These are phyloP conservation scores for Pseudozyma sp. DNA, from an alignment of 1,284 basidiomycete genomes.

Conservation along the genomic window DNA sequence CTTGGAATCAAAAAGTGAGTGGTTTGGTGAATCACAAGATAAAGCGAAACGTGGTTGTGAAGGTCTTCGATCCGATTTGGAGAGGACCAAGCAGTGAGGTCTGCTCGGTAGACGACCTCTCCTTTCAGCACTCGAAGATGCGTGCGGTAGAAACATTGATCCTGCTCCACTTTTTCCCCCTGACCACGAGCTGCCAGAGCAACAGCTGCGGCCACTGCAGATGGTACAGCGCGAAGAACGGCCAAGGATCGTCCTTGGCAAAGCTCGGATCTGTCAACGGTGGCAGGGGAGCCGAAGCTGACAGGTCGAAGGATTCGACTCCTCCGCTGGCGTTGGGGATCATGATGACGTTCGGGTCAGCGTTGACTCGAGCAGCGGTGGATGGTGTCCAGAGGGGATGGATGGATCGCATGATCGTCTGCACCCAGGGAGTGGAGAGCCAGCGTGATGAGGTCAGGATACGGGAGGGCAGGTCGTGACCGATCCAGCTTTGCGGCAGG, in stretches of 20 bases:
- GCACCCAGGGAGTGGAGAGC: slow-evolving; percentile 3
- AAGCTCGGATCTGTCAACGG: slow-evolving; percentile 50
- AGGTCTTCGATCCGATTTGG: too few relatives aligned
- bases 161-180: slow-evolving; percentile 42
- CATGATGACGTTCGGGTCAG: neutral
- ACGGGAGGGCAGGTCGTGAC: slow-evolving; percentile 69
- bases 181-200: slow-evolving; percentile 47
- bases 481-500: slow-evolving; percentile 67
- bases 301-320: slow-evolving; percentile 24
- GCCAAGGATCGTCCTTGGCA: slow-evolving; percentile 50
- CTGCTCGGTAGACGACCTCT: too few relatives aligned
- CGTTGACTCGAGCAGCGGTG: too few relatives aligned
- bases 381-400: slow-evolving; percentile 33
- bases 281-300: slow-evolving; percentile 25
- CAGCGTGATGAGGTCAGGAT: slow-evolving; percentile 49
- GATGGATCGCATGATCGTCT: slow-evolving; percentile 5
- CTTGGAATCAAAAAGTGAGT: neutral
- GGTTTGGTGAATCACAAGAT: too few relatives aligned
- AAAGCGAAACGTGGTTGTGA: too few relatives aligned
- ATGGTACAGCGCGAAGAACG: slow-evolving; percentile 57
- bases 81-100: too few relatives aligned
- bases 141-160: slow-evolving; percentile 60
- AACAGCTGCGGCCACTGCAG: slow-evolving; percentile 55
- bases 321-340: neutral
- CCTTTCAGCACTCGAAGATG: slow-evolving; percentile 55